Evolutionary conservation across 2,329 filamentous ascomycete species (phyloP), one percentile per base, ranked within the genome.

Genomic region (Ascochyta fabae): DNA sequence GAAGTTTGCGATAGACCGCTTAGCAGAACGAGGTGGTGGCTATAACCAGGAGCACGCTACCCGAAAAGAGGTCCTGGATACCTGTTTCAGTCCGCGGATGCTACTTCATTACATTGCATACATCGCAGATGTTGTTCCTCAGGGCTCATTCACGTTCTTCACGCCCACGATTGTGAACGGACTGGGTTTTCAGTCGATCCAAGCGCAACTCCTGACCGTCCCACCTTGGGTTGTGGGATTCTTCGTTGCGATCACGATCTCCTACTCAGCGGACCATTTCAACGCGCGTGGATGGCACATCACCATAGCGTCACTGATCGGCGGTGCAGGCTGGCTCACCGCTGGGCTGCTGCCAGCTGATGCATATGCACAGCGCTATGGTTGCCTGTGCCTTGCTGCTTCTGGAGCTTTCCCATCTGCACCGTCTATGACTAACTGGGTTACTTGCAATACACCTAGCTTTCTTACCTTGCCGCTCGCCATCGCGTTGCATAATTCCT

Each of bases 131-230:
- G 70, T 68, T 35, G 63, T 72, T 6, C 71, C 70, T 0, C 63
- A 72, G 16, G 71, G 71, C 24, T 68, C 62, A 1, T 64, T 71
- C n/a, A 71, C 62, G 4, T 65, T 81, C n/a, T 81, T 81, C 65
- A 69, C 80, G 1, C 78, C 79, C 0, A 75, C 75, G 29, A 81
- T 81, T 62, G 77, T 81, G 59, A 67, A 67, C 7, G 75, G 71
- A 4, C 68, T 81, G 27, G 77, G 77, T 4, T 79, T 80, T 61
- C 72, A 60, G 26, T 68, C 71, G 3, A 75, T 79, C 13, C 73
- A 69, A 39, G 73, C 75, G 2, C 75, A 77, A 53, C 71, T 77
- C n/a, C 64, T 76, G 44, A 77, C 73, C 12, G 74, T 75, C 0
- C 75, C 75, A 8, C 74, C 73, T 1, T 76, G 76, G 64, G 70